Percentiles rank a stretch among this genome's conserved stretches.
Evolutionary conservation across 495 filamentous ascomycete genomes (phyloP).

Genomic region (Hyphodiscus hymeniophilus): DNA sequence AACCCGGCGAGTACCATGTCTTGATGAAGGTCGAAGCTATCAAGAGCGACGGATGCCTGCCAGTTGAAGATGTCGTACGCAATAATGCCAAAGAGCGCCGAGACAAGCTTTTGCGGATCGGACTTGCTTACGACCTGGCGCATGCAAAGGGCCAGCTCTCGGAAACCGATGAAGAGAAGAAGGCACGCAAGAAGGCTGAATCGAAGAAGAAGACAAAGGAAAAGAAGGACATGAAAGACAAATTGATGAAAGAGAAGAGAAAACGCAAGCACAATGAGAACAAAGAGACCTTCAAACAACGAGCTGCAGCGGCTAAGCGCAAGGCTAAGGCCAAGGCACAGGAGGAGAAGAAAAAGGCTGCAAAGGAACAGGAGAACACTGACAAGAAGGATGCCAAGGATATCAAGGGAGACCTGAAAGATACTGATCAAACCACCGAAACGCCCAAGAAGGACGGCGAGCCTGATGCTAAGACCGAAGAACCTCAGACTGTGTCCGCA

Average conservation of each 20-base stretch:
- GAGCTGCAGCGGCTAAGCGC: conserved; percentile 17
- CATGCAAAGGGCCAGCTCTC: conserved; percentile 63
- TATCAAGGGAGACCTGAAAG: neutral
- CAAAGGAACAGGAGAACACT: conserved; percentile 27
- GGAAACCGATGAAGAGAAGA: conserved; percentile 18
- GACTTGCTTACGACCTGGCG: conserved; percentile 74
- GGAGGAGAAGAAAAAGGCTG: conserved; percentile 7
- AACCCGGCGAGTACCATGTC: conserved; percentile 73
- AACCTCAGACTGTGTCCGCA: neutral
- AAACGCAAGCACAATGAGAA: conserved; percentile 24
- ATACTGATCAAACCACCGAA: neutral
- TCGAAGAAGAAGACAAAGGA: conserved; percentile 40
- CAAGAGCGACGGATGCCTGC: conserved; percentile 37
- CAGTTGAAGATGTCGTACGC: conserved; percentile 63
- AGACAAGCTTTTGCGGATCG: conserved; percentile 76
- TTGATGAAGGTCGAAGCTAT: conserved; percentile 72
- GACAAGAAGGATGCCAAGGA: conserved; percentile 18
- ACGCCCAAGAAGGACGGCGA: conserved; percentile 9
- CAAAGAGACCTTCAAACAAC: conserved; percentile 25
- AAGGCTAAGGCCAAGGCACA: conserved; percentile 9
- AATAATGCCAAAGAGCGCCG: conserved; percentile 52
- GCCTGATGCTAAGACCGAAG: neutral
- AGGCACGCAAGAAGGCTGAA: conserved; percentile 33
- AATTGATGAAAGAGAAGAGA: conserved; percentile 36
- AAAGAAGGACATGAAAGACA: conserved; percentile 42